Percentiles rank a stretch among this genome's conserved stretches.
These are phyloP conservation scores for Rhizopus sp. DNA, from an alignment of 371 early-diverging fungal species.

Conservation along the genomic window DNA sequence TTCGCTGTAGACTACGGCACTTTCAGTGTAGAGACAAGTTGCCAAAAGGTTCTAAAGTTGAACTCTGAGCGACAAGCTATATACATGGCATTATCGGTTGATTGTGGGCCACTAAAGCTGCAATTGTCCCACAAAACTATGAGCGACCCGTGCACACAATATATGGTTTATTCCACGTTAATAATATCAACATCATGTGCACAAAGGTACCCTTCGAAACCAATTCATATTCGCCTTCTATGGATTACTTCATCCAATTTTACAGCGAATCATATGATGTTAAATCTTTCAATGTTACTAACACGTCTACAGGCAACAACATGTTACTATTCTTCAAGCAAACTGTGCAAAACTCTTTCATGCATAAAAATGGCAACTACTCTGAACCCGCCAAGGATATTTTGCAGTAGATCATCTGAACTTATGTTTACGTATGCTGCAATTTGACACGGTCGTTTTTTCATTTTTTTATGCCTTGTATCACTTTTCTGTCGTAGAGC, in stretches of 20 bases:
- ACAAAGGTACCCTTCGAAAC: neutral
- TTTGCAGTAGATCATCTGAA: conserved; percentile 6
- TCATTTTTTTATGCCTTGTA: too few relatives aligned
- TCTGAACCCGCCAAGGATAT: conserved; percentile 8
- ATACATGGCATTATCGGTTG: neutral
- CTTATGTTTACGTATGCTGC: conserved; percentile 2
- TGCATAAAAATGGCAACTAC: conserved; percentile 15
- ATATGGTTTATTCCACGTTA: conserved; percentile 3
- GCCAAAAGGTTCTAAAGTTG: conserved; percentile 2
- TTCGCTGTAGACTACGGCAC: neutral
- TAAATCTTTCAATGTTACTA: conserved; percentile 1
- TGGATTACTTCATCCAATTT: conserved; percentile 9
- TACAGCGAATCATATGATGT: neutral
- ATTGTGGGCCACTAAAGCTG: conserved; percentile 8
- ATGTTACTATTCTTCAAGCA: neutral
- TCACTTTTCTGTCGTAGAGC: too few relatives aligned
- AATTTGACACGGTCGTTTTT: too few relatives aligned
- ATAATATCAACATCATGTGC: conserved; percentile 7
- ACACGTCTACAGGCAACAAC: neutral
- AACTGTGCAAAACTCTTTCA: conserved; percentile 11
- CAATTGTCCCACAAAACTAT: conserved; percentile 4
- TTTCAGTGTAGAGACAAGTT: conserved; percentile 1
- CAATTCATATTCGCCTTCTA: neutral
- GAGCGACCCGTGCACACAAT: neutral
- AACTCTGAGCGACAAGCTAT: neutral